These are phyloP conservation scores for Globisporangium viniferum DNA, from an alignment of 352 stramenopile genomes.

Conservation along the genomic window DNA sequence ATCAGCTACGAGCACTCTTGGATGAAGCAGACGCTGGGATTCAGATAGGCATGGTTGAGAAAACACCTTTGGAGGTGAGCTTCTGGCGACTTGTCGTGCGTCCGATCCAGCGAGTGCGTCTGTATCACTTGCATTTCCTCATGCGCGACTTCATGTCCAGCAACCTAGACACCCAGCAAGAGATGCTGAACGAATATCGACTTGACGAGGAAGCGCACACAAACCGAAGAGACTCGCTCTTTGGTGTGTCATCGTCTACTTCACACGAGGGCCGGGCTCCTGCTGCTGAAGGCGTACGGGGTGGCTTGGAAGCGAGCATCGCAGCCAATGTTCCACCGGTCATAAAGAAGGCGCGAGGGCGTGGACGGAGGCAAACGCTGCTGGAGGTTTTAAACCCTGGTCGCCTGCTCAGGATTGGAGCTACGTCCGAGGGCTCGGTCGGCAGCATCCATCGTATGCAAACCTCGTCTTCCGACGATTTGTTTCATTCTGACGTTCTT, in stretches of 20 bases:
- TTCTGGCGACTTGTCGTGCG: constrained; percentile 42
- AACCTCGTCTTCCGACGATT: not conserved
- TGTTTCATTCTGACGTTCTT: constrained; percentile 2
- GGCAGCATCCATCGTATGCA: not conserved
- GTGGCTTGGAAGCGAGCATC: not conserved
- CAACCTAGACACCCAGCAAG: not conserved
- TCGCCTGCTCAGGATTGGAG: constrained; percentile 7
- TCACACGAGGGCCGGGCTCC: not conserved
- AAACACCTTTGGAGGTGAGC: constrained; percentile 24
- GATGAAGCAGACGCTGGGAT: constrained; percentile 25
- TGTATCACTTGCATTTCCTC: constrained; percentile 32
- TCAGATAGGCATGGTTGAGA: constrained; percentile 22
- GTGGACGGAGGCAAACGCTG: constrained; percentile 6
- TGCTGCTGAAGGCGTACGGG: not conserved
- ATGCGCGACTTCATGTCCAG: constrained; percentile 21
- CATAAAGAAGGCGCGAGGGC: constrained; percentile 1
- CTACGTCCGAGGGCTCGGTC: not conserved
- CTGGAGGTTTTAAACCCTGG: constrained; percentile 1
- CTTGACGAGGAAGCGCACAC: not conserved
- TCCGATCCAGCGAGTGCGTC: constrained; percentile 31
- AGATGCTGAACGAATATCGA: not conserved
- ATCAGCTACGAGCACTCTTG: constrained; percentile 16
- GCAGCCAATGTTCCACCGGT: not conserved
- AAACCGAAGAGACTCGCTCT: constrained; percentile 3
- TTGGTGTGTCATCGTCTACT: not conserved